Base-by-base conservation (phyloP, 148 eudicot genomes). In the Talinum fruticosum region DNA sequence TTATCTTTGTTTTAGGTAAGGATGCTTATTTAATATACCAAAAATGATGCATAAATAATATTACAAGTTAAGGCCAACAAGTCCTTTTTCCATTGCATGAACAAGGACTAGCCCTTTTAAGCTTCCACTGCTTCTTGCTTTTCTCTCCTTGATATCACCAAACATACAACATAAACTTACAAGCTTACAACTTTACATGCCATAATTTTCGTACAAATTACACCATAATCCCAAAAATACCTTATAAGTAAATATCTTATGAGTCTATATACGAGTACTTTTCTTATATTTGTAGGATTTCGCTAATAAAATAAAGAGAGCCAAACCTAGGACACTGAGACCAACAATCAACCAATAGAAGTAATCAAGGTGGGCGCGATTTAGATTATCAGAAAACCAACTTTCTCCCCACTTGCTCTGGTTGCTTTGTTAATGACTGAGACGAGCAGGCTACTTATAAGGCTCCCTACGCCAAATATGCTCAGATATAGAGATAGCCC, bases 281-380 rank as follows among this genome's bases (percentile, higher is more conserved):
- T 72, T 30, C 62, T 18, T 49, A 16, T 51, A 49, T 32, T 47
- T 51, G 5, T 47, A 49, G 16, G 37, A 72, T 49, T 21, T 72
- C 64, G 66, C 75, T n/a, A 30, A 79, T 8, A 67, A 64, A 18
- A 71, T 35, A 72, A 81, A 81, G 19, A 81, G 72, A 6, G 35
- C 45, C 76, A 76, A 81, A 2, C 76, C 79, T 12, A 81, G 16
- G n/a, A 23, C 12, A 28, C 78, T 81, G 35, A 81, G 79, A 33
- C 53, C 74, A 5, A 93, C 81, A 81, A 94, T 81, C 18, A 94
- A 49, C 97, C 89, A 92, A 75, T 91, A 94, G 45, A 90, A 92
- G 68, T 88, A 82, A 84, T 94, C 98, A 18, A 92, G 83, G 76
- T 75, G 84, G 10, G 89, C 88, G 14, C 68, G 44, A 65, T 90